These are phyloP conservation scores for Xylaria grammica DNA, from an alignment of 495 filamentous ascomycete genomes.

Conservation along the genomic window DNA sequence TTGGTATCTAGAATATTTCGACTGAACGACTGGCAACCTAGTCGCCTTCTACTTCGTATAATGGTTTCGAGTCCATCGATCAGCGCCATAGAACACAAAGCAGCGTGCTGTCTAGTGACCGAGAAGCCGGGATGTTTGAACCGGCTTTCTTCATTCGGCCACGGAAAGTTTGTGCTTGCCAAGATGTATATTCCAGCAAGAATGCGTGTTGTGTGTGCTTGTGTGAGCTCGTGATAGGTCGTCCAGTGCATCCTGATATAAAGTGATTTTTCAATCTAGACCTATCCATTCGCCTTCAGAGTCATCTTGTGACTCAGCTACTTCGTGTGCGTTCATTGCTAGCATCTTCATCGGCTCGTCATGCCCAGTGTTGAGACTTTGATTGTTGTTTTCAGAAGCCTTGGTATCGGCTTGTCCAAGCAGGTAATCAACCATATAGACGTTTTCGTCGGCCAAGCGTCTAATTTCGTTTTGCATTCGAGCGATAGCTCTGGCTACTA, in stretches of 20 bases:
- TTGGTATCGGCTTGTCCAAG: constrained; percentile 46
- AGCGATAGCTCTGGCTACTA: constrained; percentile 74
- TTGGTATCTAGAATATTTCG: neutral
- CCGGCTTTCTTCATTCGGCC: neutral
- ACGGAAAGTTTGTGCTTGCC: neutral
- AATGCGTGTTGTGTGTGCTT: no score
- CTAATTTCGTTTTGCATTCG: constrained; percentile 77
- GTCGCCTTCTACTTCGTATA: neutral
- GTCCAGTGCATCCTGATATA: neutral
- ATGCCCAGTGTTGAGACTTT: constrained; percentile 25
- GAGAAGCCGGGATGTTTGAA: neutral
- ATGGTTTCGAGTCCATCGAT: neutral
- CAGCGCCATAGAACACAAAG: neutral
- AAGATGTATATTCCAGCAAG: neutral
- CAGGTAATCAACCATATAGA: constrained; percentile 84
- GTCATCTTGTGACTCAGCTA: constrained; percentile 38
- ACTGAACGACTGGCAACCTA: neutral
- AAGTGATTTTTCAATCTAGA: constrained; percentile 47
- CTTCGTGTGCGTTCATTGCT: constrained; percentile 29
- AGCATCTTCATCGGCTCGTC: constrained; percentile 31
- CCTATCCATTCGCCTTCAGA: constrained; percentile 60
- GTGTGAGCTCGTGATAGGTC: neutral
- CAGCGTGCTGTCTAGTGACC: neutral
- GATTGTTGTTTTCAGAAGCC: constrained; percentile 16
- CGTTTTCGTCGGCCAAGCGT: constrained; percentile 82